Conservation (phyloP, 768 basidiomycete genomes). For the Chalciporus piperatus region DNA sequence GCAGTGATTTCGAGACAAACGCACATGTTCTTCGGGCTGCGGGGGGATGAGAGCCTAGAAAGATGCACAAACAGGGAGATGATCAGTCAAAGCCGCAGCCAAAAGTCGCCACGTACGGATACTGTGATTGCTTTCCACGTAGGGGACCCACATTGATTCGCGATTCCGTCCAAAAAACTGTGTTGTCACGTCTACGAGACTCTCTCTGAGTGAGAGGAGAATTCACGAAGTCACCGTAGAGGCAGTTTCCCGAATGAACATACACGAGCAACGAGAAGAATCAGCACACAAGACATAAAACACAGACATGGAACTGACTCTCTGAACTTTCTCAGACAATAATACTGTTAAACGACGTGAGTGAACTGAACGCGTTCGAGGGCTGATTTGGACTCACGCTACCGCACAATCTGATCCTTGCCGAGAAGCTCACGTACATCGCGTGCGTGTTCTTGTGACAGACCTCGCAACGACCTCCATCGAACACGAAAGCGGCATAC, state of each 20-base stretch:
- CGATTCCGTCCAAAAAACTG: background rate
- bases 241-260: no score
- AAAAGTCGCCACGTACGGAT: slow-evolving; percentile 17
- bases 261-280: background rate
- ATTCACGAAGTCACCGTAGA: no score
- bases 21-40: slow-evolving; percentile 3
- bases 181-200: slow-evolving; percentile 3
- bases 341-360: slow-evolving; percentile 12
- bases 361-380: background rate
- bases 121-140: slow-evolving; percentile 19
- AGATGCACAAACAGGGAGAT: background rate
- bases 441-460: slow-evolving; percentile 38
- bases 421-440: slow-evolving; percentile 47
- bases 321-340: slow-evolving; percentile 17
- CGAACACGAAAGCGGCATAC: slow-evolving; percentile 66
- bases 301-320: slow-evolving; percentile 10
- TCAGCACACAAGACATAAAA: background rate
- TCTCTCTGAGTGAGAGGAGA: slow-evolving; percentile 8
- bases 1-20: background rate
- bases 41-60: background rate
- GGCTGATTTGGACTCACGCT: slow-evolving; percentile 25
- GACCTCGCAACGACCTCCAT: slow-evolving; percentile 55
- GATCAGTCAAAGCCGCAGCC: background rate
- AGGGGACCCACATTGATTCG: slow-evolving; percentile 18
- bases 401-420: slow-evolving; percentile 46